Conservation (phyloP, 805 yeast species). For the Metschnikowia arizonensis region DNA sequence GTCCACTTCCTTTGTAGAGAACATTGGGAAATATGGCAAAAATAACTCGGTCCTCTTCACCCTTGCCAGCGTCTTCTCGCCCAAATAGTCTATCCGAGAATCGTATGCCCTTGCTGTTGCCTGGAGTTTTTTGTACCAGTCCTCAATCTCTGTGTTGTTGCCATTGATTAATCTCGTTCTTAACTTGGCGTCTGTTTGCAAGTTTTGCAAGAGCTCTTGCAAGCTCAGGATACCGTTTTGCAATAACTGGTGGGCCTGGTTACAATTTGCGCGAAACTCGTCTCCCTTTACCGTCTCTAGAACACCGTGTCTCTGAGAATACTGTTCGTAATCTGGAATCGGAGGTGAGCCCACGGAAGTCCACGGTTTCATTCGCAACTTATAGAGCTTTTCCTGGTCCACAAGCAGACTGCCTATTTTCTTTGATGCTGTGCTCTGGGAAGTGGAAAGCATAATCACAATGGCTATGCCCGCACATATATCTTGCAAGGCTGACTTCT, state of each 20-base stretch:
- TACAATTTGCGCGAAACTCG: not conserved
- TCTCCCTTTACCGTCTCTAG: not conserved
- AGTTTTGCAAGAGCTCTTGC: slow-evolving; percentile 7
- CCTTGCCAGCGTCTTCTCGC: not conserved
- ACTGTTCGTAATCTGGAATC: slow-evolving; percentile 48
- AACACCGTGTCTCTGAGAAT: slow-evolving; percentile 6
- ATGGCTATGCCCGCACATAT: slow-evolving; percentile 13
- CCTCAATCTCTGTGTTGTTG: slow-evolving; percentile 4
- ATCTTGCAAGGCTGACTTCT: slow-evolving; percentile 23
- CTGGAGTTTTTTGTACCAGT: slow-evolving; percentile 10
- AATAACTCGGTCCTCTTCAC: slow-evolving; percentile 8
- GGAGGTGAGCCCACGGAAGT: slow-evolving; percentile 76
- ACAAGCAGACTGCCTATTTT: not conserved
- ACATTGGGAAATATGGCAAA: slow-evolving; percentile 13
- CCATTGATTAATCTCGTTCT: slow-evolving; percentile 6
- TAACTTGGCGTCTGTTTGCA: slow-evolving; percentile 6
- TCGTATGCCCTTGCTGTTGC: slow-evolving; percentile 15
- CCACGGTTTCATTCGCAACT: slow-evolving; percentile 72
- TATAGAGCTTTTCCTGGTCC: slow-evolving; percentile 21
- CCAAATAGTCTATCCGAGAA: slow-evolving; percentile 1
- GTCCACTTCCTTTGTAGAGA: not conserved
- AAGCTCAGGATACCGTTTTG: slow-evolving; percentile 6
- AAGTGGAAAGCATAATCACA: slow-evolving; percentile 2
- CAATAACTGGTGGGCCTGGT: not conserved
- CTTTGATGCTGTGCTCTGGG: not conserved